phyloP scores from a whole-genome alignment of 768 basidiomycete genomes.

The Tulasnella sp. region DNA sequence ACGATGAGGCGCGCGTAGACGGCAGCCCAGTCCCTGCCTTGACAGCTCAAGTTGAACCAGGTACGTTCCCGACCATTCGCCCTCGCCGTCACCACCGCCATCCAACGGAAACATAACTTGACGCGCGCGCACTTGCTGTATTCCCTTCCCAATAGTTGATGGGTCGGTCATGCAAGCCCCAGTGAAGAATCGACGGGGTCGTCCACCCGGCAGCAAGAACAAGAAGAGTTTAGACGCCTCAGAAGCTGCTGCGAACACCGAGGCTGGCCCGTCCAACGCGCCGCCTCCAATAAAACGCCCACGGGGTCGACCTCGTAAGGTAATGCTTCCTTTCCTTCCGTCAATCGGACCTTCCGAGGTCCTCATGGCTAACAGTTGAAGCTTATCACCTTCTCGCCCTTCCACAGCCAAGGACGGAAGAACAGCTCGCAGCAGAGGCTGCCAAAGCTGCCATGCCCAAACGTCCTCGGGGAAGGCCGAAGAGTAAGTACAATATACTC shows the following conservation, averaged over 20 bases:
- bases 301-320: conserved; percentile 45
- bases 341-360: background rate
- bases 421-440: conserved; percentile 21
- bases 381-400: background rate
- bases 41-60: background rate
- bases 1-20: background rate
- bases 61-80: background rate
- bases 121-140: background rate
- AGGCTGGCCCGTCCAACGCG: conserved; percentile 24
- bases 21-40: background rate
- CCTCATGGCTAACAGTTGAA: background rate
- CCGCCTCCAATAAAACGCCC: conserved; percentile 33
- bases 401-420: conserved; percentile 17
- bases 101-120: too few relatives aligned
- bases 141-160: background rate
- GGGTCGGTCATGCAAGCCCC: conserved; percentile 27
- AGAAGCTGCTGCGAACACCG: conserved; percentile 23
- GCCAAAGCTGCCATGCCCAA: conserved; percentile 27
- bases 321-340: conserved; percentile 22
- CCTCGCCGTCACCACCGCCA: background rate
- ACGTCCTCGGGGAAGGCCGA: conserved; percentile 13
- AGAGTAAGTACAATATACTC: conserved; percentile 6
- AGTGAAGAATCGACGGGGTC: conserved; percentile 70
- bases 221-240: conserved; percentile 36
- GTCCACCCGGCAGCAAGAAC: conserved; percentile 83